These are phyloP conservation scores for Moelleriella libera DNA, from an alignment of 2,329 filamentous ascomycete species.

Conservation along the genomic window DNA sequence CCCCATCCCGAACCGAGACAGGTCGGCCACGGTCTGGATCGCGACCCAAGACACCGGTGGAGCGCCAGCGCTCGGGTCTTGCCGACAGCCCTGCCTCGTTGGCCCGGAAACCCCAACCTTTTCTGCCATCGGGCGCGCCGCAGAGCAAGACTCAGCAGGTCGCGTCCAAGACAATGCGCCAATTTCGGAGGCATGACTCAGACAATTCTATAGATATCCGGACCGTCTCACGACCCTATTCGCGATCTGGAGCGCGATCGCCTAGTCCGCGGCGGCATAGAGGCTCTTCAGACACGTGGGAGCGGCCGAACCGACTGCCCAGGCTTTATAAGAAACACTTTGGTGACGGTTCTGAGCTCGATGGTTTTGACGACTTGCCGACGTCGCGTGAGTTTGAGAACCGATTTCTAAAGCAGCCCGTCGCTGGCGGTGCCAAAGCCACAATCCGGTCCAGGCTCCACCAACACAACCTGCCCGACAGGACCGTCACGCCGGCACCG, in stretches of 20 bases:
- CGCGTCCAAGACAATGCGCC: slow-evolving; percentile 53
- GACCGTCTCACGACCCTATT: slow-evolving; percentile 41
- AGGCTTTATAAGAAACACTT: slow-evolving; percentile 37
- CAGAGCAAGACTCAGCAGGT: slow-evolving; percentile 67
- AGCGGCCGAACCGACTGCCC: slow-evolving; percentile 58
- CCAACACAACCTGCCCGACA: slow-evolving; percentile 39
- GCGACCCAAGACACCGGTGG: slow-evolving; percentile 59
- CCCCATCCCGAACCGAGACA: slow-evolving; percentile 42
- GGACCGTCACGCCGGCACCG: slow-evolving; percentile 37
- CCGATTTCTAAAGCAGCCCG: slow-evolving; percentile 68
- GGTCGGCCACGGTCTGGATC: slow-evolving; percentile 34
- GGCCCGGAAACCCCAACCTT: slow-evolving; percentile 52
- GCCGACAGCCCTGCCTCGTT: slow-evolving; percentile 36
- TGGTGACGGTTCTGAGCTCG: slow-evolving; percentile 84
- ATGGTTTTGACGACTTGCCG: slow-evolving; percentile 86
- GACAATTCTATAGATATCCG: slow-evolving; percentile 50
- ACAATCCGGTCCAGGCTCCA: slow-evolving; percentile 41
- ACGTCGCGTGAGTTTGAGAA: slow-evolving; percentile 74
- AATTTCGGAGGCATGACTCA: slow-evolving; percentile 70
- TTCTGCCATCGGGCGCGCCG: slow-evolving; percentile 64
- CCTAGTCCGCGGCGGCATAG: slow-evolving; percentile 38
- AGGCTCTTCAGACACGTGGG: slow-evolving; percentile 36
- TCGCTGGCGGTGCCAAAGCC: slow-evolving; percentile 53
- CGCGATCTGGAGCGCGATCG: slow-evolving; percentile 43
- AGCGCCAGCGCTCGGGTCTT: slow-evolving; percentile 36